Percentiles rank a stretch among this genome's conserved stretches.
These are phyloP conservation scores for Alternaria triticimaculans DNA, from an alignment of 2,329 filamentous ascomycete genomes.

Conservation along the genomic window DNA sequence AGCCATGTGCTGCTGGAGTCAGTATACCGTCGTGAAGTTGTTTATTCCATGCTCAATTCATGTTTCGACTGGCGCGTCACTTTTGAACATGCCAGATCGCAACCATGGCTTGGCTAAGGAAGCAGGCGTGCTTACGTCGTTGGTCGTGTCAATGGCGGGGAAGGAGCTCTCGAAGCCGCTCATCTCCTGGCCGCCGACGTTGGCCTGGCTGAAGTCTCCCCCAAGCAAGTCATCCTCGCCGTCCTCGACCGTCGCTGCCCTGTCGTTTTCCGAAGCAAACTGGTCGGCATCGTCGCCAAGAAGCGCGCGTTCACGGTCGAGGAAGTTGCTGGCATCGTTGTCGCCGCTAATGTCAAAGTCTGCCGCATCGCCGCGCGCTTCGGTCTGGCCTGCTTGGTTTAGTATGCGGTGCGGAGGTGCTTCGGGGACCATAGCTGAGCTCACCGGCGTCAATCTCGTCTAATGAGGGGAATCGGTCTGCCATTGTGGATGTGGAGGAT, in stretches of 20 bases:
- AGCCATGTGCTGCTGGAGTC: slow-evolving; percentile 66
- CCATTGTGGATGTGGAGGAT: slow-evolving; percentile 46
- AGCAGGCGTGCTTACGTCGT: slow-evolving; percentile 64
- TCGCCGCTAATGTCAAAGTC: slow-evolving; percentile 59
- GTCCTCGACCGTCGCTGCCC: slow-evolving; percentile 67
- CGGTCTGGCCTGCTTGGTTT: slow-evolving; percentile 67
- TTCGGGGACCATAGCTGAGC: slow-evolving; percentile 32
- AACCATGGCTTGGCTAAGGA: not conserved
- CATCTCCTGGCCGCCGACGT: slow-evolving; percentile 54
- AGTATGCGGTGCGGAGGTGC: slow-evolving; percentile 32
- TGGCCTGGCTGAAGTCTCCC: slow-evolving; percentile 57
- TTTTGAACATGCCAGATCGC: not conserved
- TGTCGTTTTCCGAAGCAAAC: slow-evolving; percentile 80
- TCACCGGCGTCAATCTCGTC: slow-evolving; percentile 61
- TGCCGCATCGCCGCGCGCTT: slow-evolving; percentile 60
- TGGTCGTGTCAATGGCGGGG: slow-evolving; percentile 77
- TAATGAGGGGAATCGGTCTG: slow-evolving; percentile 60
- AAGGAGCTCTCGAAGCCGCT: slow-evolving; percentile 85
- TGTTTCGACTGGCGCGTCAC: not conserved
- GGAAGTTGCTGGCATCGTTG: slow-evolving; percentile 78
- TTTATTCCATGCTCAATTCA: not conserved
- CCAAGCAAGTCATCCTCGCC: slow-evolving; percentile 75
- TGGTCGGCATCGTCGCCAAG: slow-evolving; percentile 93
- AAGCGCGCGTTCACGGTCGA: slow-evolving; percentile 86
- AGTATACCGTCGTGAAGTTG: slow-evolving; percentile 4